Evolutionary conservation across 495 filamentous ascomycete species (phyloP).

Genomic region (Achaetomiella virescens): DNA sequence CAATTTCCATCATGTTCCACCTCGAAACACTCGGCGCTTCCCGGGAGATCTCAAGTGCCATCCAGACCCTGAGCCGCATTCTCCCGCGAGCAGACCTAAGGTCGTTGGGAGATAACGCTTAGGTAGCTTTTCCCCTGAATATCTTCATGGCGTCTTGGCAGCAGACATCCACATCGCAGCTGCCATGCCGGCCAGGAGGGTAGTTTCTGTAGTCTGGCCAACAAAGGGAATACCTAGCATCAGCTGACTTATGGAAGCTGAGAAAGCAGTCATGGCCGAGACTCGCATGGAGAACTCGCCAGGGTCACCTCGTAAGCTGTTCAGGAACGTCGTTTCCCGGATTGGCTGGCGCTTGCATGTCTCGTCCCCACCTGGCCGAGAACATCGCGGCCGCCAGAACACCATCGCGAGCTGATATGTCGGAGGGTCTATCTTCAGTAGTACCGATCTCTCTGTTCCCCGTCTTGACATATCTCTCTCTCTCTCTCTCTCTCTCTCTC

Average conservation of each 20-base stretch:
- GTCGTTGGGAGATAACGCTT: too few relatives aligned
- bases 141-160: too few relatives aligned
- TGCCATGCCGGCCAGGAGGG: too few relatives aligned
- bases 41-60: neutral
- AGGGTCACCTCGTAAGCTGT: neutral
- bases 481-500: too few relatives aligned
- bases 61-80: neutral
- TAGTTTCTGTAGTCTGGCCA: too few relatives aligned
- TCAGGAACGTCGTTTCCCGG: neutral
- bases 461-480: too few relatives aligned
- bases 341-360: neutral
- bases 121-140: too few relatives aligned
- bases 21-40: neutral
- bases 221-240: too few relatives aligned
- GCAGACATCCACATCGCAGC: too few relatives aligned
- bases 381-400: neutral
- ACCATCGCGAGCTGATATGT: too few relatives aligned
- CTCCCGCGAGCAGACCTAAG: neutral
- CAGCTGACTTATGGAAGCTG: neutral
- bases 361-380: slow-evolving; percentile 10
- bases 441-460: too few relatives aligned
- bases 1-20: neutral
- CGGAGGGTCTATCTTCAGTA: too few relatives aligned
- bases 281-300: neutral
- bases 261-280: neutral